These are phyloP conservation scores for Lathyrus aphaca DNA, from an alignment of 306 rosid genomes.

Conservation along the genomic window DNA sequence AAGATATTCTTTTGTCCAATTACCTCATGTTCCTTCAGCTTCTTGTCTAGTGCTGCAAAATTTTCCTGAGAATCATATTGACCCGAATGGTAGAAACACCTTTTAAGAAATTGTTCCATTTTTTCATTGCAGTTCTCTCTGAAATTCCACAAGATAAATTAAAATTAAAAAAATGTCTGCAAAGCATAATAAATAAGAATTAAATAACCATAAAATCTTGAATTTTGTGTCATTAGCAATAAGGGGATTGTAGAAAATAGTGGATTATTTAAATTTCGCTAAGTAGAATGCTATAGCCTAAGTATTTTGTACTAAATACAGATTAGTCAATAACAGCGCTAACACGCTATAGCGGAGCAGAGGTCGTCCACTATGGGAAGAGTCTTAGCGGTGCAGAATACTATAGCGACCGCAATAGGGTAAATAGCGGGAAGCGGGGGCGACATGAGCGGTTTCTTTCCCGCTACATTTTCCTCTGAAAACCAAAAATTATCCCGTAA, in stretches of 20 bases:
- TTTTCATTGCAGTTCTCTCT: slow-evolving; percentile 85
- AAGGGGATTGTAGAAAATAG: background rate
- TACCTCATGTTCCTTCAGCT: slow-evolving; percentile 89
- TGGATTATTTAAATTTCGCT: background rate
- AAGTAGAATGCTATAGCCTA: background rate
- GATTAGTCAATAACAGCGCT: no score
- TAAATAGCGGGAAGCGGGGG: no score
- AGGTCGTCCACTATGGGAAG: no score
- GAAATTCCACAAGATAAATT: slow-evolving; percentile 43
- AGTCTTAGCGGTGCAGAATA: no score
- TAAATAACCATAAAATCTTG: slow-evolving; percentile 5
- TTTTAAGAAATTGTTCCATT: slow-evolving; percentile 79
- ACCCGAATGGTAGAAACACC: slow-evolving; percentile 94
- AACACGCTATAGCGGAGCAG: no score
- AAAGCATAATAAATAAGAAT: background rate
- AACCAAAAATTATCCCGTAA: no score
- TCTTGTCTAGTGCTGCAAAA: slow-evolving; percentile 75
- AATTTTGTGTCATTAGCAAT: slow-evolving; percentile 6
- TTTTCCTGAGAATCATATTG: slow-evolving; percentile 85
- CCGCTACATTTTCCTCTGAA: no score
- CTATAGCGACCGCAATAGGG: no score
- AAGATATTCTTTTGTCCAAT: slow-evolving; percentile 25
- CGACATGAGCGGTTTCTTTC: no score
- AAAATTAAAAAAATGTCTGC: slow-evolving; percentile 25
- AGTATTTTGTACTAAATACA: background rate